Evolutionary conservation across 371 early-diverging fungal species (phyloP), one percentile per base, ranked within the genome.

Genomic region (Fennellomyces sp.): DNA sequence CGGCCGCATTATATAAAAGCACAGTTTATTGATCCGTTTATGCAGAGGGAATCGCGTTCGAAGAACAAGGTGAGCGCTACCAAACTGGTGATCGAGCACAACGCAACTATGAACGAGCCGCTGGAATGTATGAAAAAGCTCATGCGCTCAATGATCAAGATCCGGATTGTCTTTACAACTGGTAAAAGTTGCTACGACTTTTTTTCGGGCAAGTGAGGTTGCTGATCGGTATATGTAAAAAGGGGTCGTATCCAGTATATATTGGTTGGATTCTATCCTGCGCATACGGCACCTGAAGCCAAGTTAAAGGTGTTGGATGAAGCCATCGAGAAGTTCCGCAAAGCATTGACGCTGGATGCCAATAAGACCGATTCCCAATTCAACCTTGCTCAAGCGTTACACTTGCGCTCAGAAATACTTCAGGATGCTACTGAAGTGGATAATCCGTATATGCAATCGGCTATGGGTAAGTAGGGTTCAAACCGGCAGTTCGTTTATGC

Each of bases 31-130:
- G 1, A 23, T 8, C 6, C 47, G 23, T 41, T 30, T 52, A n/a
- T 47, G 15, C 28, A 85, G 88, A 84, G 72, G 90, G 84, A 15
- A 72, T 86, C 33, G 73, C 80, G 36, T 70, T 76, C 50, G 90
- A 90, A 64, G 88, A 88, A 50, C 82, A 88, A 75, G 91, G 90
- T 12, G 88, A 88, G 61, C 78, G 90, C 13, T 89, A 89, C 67
- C 78, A 59, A 1, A 80, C 75, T 33, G 88, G 88, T 5, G 87
- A 84, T 7, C 87, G 89, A 64, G 84, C 90, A 5, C 63, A 82
- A 31, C 75, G 87, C 7, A 83, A 81, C 51, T 91, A 88, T 58
- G 87, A 87, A 55, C 76, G 75, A 50, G 85, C 89, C 13, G 76
- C 74, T n/a, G 83, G 82, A 42, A 80, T 82, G 76, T 91, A 89